Percentiles rank a stretch among this genome's conserved stretches.
phyloP scores from a whole-genome alignment of 2,329 filamentous ascomycete species.

The Penicillium sp. region DNA sequence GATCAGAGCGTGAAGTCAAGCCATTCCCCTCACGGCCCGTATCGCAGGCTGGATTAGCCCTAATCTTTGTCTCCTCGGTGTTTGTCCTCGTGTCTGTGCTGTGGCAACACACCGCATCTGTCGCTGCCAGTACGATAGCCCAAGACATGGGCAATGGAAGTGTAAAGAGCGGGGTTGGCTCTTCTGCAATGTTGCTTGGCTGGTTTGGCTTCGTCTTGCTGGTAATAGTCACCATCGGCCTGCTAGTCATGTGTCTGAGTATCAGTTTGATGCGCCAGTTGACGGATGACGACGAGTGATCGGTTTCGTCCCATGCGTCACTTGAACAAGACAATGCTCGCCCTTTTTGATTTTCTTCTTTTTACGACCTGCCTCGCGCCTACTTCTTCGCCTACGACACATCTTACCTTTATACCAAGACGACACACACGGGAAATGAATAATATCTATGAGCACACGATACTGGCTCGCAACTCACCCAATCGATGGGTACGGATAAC shows the following conservation, averaged over 20 bases:
- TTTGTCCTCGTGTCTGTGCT: slow-evolving; percentile 63
- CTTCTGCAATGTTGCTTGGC: slow-evolving; percentile 90
- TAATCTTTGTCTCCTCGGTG: slow-evolving; percentile 72
- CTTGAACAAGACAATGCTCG: background rate
- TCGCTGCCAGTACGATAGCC: slow-evolving; percentile 88
- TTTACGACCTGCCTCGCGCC: slow-evolving; percentile 9
- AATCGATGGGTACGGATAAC: slow-evolving; percentile 20
- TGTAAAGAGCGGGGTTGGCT: slow-evolving; percentile 83
- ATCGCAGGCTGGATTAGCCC: slow-evolving; percentile 84
- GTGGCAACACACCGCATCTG: slow-evolving; percentile 80
- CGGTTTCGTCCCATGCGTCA: background rate
- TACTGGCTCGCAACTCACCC: slow-evolving; percentile 12
- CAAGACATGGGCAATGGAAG: slow-evolving; percentile 89
- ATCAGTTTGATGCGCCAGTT: slow-evolving; percentile 70
- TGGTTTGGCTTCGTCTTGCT: slow-evolving; percentile 95
- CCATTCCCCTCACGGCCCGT: slow-evolving; percentile 90
- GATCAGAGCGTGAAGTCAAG: slow-evolving; percentile 85
- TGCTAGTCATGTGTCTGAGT: slow-evolving; percentile 95
- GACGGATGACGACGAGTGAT: slow-evolving; percentile 40
- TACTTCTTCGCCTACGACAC: slow-evolving; percentile 11
- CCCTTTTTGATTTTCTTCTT: slow-evolving; percentile 10
- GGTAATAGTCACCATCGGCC: slow-evolving; percentile 89
- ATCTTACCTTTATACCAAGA: slow-evolving; percentile 17
- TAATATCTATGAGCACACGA: slow-evolving; percentile 22
- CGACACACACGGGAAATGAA: slow-evolving; percentile 28